These are phyloP conservation scores for Penicillium waksmanii DNA, from an alignment of 495 filamentous ascomycete species.

Conservation along the genomic window DNA sequence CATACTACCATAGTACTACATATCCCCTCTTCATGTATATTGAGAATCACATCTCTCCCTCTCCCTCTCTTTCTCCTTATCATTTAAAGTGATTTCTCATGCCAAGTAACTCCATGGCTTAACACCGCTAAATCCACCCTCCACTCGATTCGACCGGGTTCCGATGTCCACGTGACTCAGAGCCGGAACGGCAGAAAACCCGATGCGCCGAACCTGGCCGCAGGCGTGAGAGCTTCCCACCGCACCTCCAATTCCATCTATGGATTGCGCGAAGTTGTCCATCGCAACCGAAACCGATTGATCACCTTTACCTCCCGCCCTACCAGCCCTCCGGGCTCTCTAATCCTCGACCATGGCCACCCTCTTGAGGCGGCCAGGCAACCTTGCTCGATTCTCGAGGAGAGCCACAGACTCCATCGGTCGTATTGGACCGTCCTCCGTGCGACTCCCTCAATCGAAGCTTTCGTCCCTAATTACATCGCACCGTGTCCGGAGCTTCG, in stretches of 20 bases:
- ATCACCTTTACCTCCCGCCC: conserved; percentile 27
- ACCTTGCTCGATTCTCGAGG: conserved; percentile 64
- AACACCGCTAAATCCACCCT: conserved; percentile 11
- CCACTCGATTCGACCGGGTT: conserved; percentile 16
- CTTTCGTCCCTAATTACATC: conserved; percentile 50
- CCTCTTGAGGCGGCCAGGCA: conserved; percentile 66
- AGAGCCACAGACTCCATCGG: conserved; percentile 50
- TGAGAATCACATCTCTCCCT: conserved; percentile 9
- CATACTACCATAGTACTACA: background rate
- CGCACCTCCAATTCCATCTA: conserved; percentile 22
- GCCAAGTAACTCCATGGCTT: background rate
- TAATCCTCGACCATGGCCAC: conserved; percentile 62
- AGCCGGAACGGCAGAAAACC: conserved; percentile 30
- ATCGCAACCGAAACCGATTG: conserved; percentile 31
- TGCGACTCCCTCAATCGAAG: conserved; percentile 40
- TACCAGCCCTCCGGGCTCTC: conserved; percentile 41
- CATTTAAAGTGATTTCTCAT: background rate
- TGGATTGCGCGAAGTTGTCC: conserved; percentile 32
- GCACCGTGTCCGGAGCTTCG: conserved; percentile 57
- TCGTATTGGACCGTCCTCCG: conserved; percentile 43
- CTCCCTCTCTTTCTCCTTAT: background rate
- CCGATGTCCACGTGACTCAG: conserved; percentile 25
- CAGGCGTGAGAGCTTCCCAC: conserved; percentile 30
- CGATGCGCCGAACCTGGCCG: conserved; percentile 33
- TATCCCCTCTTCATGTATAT: conserved; percentile 21